Percentiles rank a stretch among this genome's conserved stretches.
Conservation (phyloP, 2,329 filamentous ascomycete species). For the Clonostachys rosea region DNA sequence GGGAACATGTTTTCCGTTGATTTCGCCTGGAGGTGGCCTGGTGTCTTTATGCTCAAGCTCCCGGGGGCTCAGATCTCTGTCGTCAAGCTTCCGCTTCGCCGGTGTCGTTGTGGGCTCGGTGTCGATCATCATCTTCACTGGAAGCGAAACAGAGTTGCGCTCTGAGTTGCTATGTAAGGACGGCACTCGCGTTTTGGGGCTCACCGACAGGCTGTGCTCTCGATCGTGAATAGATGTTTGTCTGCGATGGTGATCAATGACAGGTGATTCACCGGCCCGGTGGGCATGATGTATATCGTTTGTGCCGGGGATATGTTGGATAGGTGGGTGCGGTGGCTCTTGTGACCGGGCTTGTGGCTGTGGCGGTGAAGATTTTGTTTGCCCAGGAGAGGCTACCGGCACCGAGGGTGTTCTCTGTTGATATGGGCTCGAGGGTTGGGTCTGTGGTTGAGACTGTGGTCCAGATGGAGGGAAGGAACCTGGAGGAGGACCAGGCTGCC, state of each 20-base stretch:
- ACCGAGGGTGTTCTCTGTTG: conserved; percentile 39
- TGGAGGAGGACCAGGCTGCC: conserved; percentile 33
- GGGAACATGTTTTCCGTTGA: conserved; percentile 31
- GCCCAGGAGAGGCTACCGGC: conserved; percentile 16
- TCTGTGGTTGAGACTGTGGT: conserved; percentile 33
- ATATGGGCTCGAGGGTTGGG: conserved; percentile 52
- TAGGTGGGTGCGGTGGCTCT: conserved; percentile 22
- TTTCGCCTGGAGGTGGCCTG: conserved; percentile 43
- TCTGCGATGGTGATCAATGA: conserved; percentile 7
- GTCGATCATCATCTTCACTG: conserved; percentile 19
- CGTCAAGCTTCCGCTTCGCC: conserved; percentile 32
- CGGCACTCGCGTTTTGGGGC: conserved; percentile 66
- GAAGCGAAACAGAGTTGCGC: conserved; percentile 5
- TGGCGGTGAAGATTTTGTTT: conserved; percentile 22
- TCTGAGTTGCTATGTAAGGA: conserved; percentile 42
- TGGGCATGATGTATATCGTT: conserved; percentile 38
- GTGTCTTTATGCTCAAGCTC: conserved; percentile 45
- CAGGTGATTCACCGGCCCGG: too few species aligned
- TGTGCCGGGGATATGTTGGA: conserved; percentile 34
- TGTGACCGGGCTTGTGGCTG: conserved; percentile 18
- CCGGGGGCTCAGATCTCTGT: conserved; percentile 36
- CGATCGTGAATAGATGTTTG: conserved; percentile 48
- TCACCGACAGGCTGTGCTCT: conserved; percentile 69
- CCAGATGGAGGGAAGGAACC: conserved; percentile 11
- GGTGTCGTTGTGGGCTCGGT: conserved; percentile 25